Evolutionary conservation across 106 monocot species (phyloP), one percentile per base, ranked within the genome.

Genomic region (Apostasia shenzhenica): DNA sequence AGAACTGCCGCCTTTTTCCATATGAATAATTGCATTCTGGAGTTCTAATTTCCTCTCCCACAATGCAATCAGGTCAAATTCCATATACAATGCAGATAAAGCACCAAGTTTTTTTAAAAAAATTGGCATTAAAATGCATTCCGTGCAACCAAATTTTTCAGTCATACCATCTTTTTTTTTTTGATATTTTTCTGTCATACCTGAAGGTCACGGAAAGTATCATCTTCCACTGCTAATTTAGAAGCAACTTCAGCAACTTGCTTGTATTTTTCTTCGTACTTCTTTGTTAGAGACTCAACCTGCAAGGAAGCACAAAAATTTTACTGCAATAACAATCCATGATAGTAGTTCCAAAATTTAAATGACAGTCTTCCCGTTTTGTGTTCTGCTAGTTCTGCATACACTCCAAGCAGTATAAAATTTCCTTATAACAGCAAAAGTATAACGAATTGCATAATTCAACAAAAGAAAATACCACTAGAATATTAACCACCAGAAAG

Each of bases 141-240:
- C 6, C 48, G 1, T 6, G 48, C 2, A 45, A 38, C 62, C 62
- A 43, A 62, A 38, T 37, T 45, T 45, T 8, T 41, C 38, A 3
- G 6, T 26, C 26, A 26, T 26, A 26, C 26, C 26, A 26, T 26
- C 0, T 26, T 26, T 26, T n/a, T n/a, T 26, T 26, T 26, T 26
- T 26, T 26, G 26, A 26, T 26, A 26, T 26, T 26, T 26, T 26
- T 26, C 26, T 26, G 26, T 26, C 9, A 44, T 79, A 99, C 97
- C 90, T 93, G 97, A 71, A 90, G 79, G 73, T 92, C 97, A 79
- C 85, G 92, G 61, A 99, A 99, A 14, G 85, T 83, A 59, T 90
- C 97, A 71, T 99, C 97, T 64, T 93, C 97, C 66, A 87, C 55
- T 39, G 97, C 77, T 40, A 99, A 69, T 77, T 85, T 99, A 67